These are phyloP conservation scores for Fusarium beomiforme DNA, from an alignment of 2,329 filamentous ascomycete genomes.

Conservation along the genomic window DNA sequence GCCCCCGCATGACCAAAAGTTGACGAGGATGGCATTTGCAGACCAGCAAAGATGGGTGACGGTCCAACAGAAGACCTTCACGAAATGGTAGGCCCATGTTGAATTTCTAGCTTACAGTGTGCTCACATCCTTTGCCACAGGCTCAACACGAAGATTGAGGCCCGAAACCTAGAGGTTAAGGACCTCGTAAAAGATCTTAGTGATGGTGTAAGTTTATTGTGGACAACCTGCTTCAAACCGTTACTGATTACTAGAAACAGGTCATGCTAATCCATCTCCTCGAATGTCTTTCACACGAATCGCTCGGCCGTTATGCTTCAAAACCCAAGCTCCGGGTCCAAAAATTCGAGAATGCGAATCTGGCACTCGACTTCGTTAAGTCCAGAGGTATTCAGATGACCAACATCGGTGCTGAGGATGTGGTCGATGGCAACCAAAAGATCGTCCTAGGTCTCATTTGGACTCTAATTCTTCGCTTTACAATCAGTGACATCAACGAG, in stretches of 20 bases:
- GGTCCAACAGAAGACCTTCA: conserved; percentile 99
- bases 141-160: conserved; percentile 95
- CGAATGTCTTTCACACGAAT: conserved; percentile 94
- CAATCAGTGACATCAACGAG: conserved; percentile 98
- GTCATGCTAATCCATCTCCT: conserved; percentile 96
- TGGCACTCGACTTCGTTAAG: conserved; percentile 93
- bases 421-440: conserved; percentile 97
- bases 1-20: conserved; percentile 60
- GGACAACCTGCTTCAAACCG: not conserved
- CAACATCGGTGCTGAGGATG: conserved; percentile 97
- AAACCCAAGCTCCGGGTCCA: conserved; percentile 97
- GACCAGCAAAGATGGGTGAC: conserved; percentile 76
- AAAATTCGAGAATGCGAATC: conserved; percentile 97
- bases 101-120: not conserved
- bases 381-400: conserved; percentile 94
- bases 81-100: conserved; percentile 75
- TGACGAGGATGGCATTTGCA: conserved; percentile 70
- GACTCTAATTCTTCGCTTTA: conserved; percentile 97
- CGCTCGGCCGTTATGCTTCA: conserved; percentile 94
- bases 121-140: conserved; percentile 54
- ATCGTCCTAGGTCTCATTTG: conserved; percentile 97
- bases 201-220: conserved; percentile 79
- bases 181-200: conserved; percentile 90
- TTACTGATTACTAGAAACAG: conserved; percentile 55
- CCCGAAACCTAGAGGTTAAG: conserved; percentile 80